Percentiles rank a stretch among this genome's conserved stretches.
Conservation (phyloP, 441 rosid genomes). For the Corymbia citriodora region DNA sequence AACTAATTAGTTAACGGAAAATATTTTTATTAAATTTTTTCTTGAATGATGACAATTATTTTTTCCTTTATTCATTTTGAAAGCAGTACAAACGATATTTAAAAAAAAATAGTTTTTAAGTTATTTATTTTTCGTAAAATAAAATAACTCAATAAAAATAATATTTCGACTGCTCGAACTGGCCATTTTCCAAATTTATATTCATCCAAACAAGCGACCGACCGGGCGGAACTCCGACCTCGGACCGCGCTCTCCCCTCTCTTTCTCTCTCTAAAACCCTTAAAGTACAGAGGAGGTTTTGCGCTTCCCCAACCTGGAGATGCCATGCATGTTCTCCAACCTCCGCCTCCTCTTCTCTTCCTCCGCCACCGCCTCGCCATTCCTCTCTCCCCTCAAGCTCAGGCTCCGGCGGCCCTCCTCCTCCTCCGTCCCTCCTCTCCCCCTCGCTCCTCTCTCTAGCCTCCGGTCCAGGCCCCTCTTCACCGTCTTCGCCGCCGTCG, state of each 20-base stretch:
- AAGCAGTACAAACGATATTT: neutral
- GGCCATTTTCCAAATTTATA: neutral
- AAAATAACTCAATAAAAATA: neutral
- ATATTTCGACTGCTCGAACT: neutral
- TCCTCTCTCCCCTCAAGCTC: conserved; percentile 6
- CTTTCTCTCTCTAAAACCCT: neutral
- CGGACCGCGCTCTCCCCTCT: neutral
- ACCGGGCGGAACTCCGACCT: neutral
- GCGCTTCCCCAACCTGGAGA: neutral
- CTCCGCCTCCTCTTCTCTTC: conserved; percentile 45
- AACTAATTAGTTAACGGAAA: neutral
- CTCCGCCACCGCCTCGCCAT: conserved; percentile 17
- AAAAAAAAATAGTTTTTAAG: neutral
- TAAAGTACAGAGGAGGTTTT: neutral
- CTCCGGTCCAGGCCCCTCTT: conserved; percentile 3
- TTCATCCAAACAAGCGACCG: neutral
- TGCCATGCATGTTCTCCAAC: neutral
- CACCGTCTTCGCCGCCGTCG: conserved; percentile 23
- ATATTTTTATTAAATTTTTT: neutral
- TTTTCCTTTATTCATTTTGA: neutral
- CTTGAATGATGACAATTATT: fast-evolving
- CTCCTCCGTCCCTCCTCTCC: conserved; percentile 19
- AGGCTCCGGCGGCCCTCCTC: neutral
- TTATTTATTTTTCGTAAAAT: neutral
- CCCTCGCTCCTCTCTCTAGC: conserved; percentile 11